Evolutionary conservation across 352 stramenopile genomes (phyloP).

Genomic region (Phytophthora tentaculata): DNA sequence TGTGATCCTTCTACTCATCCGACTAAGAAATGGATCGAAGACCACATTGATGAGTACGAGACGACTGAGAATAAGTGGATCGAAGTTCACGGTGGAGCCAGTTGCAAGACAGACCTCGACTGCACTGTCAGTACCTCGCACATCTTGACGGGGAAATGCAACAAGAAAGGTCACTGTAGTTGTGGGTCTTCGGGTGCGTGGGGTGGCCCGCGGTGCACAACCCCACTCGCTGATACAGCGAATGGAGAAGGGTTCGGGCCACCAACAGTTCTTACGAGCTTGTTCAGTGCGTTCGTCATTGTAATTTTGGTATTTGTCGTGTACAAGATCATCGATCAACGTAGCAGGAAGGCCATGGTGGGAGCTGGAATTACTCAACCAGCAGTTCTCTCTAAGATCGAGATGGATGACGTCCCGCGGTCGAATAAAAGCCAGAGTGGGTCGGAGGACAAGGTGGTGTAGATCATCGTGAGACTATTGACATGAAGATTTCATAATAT

Average conservation of each 20-base stretch:
- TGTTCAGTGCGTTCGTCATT: constrained; percentile 18
- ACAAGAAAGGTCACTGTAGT: constrained; percentile 28
- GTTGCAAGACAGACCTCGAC: constrained; percentile 47
- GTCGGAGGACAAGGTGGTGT: constrained; percentile 32
- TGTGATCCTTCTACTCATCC: constrained; percentile 61
- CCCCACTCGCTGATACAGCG: constrained; percentile 28
- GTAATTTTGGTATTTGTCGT: constrained; percentile 23
- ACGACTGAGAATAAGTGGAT: constrained; percentile 48
- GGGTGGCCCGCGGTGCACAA: constrained; percentile 56
- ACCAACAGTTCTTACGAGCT: constrained; percentile 34
- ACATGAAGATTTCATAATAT: constrained; percentile 11
- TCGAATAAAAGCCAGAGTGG: constrained; percentile 7
- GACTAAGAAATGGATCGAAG: constrained; percentile 59
- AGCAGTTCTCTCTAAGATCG: constrained; percentile 30
- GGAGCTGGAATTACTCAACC: constrained; percentile 21
- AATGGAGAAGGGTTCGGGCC: constrained; percentile 50
- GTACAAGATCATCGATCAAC: constrained; percentile 36
- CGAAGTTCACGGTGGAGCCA: constrained; percentile 47
- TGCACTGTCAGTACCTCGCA: constrained; percentile 47
- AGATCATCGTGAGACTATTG: constrained; percentile 4
- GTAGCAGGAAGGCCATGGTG: constrained; percentile 31
- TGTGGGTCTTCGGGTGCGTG: constrained; percentile 45
- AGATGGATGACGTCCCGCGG: constrained; percentile 31
- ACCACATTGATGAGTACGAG: constrained; percentile 60
- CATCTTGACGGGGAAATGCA: constrained; percentile 47